Base-by-base conservation (phyloP, 148 eudicot genomes). In the Silene conica region DNA sequence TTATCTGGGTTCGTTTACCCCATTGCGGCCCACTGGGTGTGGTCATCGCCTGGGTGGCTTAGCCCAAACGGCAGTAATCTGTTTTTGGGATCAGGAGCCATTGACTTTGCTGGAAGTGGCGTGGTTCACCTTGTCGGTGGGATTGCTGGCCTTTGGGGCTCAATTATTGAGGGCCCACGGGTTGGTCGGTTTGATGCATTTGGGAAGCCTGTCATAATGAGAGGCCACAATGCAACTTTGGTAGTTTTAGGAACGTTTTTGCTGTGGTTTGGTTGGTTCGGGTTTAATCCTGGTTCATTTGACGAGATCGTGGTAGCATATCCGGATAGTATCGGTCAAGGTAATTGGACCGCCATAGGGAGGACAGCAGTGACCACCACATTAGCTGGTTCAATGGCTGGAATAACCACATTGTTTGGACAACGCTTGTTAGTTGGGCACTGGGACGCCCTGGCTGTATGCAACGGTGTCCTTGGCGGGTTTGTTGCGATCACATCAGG, bases 101-200 rank as follows among this genome's bases (percentile, higher is more conserved):
- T 90, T 58, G 96, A 90, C 67, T 90, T 90, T 77, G 96, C 96
- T 0, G 92, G 92, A 16, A 88, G 92, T 76, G 96, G 96, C 0
- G 92, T 84, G 64, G 96, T 90, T 56, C 96, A 90, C 76, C 79
- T 88, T 82, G 92, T 90, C 41, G 96, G 92, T 23, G 92, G 85
- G 19, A 63, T 88, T 16, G 96, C 90, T 5, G 96, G 92, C 57
- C 80, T 90, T 16, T 90, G 96, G 92, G 96, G 96, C 8, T 43
- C 92, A 0, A 8, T 86, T 6, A 85, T 90, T 1, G 92, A 88
- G 58, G 96, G 96, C 11, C 87, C 96, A 2, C 77, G 96, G 46
- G 87, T 90, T 15, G 96, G 96, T 68, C 89, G 92, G 77, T 90
- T 86, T 57, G 92, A 90, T 63, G 90, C 87, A 2, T 88, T 83